phyloP scores from a whole-genome alignment of 2,329 filamentous ascomycete genomes.

The Diaporthe sp. region DNA sequence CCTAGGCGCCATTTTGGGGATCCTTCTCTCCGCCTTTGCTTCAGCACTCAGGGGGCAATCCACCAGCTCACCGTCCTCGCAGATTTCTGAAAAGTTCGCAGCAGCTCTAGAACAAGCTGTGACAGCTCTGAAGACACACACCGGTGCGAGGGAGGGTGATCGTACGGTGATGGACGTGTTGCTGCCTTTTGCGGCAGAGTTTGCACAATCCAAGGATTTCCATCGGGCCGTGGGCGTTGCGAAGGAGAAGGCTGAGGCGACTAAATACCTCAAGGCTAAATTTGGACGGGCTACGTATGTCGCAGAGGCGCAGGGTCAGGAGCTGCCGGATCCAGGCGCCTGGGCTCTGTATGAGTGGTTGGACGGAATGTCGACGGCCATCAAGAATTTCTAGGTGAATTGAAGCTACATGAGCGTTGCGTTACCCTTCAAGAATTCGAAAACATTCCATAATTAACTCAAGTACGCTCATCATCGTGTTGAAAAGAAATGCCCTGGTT shows the following conservation, averaged over 20 bases:
- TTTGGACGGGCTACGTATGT: slow-evolving; percentile 45
- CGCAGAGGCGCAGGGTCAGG: slow-evolving; percentile 41
- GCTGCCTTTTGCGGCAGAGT: slow-evolving; percentile 37
- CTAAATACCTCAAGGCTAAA: slow-evolving; percentile 41
- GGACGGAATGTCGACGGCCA: slow-evolving; percentile 14
- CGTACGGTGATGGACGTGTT: slow-evolving; percentile 31
- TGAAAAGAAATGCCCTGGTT: neutral
- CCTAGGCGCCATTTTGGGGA: slow-evolving; percentile 42
- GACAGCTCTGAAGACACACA: slow-evolving; percentile 36
- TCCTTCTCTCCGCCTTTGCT: slow-evolving; percentile 38
- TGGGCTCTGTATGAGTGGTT: slow-evolving; percentile 44
- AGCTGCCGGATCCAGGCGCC: slow-evolving; percentile 45
- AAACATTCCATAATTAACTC: neutral
- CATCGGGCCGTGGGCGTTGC: slow-evolving; percentile 35
- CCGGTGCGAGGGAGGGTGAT: slow-evolving; percentile 38
- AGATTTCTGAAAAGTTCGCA: slow-evolving; percentile 15
- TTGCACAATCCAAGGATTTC: slow-evolving; percentile 31
- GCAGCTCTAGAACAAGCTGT: slow-evolving; percentile 32
- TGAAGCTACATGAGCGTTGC: neutral
- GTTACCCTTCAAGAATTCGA: neutral
- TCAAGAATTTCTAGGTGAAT: neutral
- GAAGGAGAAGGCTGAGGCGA: slow-evolving; percentile 43
- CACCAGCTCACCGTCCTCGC: neutral
- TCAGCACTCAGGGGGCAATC: slow-evolving; percentile 30
- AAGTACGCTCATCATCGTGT: too few relatives aligned